Evolutionary conservation across 2,329 filamentous ascomycete species (phyloP).

Genomic region (Cercospora sp.): DNA sequence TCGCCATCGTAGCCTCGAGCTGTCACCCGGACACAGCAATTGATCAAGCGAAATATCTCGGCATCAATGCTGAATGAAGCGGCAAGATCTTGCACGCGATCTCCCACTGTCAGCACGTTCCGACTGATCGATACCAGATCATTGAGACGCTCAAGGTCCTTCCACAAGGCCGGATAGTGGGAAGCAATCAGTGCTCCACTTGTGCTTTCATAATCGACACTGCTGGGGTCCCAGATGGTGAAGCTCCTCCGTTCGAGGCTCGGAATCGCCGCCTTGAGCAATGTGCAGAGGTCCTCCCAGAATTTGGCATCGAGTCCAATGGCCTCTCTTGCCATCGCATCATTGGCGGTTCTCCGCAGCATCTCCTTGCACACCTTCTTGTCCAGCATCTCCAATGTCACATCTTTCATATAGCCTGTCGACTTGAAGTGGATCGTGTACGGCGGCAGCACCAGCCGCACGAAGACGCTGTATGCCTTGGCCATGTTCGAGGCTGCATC

Average conservation of each 20-base stretch:
- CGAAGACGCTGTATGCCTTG: conserved; percentile 45
- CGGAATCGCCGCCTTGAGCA: conserved; percentile 61
- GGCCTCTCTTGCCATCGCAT: conserved; percentile 54
- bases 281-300: conserved; percentile 60
- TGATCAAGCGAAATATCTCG: conserved; percentile 61
- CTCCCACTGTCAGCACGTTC: conserved; percentile 62
- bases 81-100: conserved; percentile 63
- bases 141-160: conserved; percentile 64
- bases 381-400: conserved; percentile 59
- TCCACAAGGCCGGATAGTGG: conserved; percentile 59
- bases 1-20: conserved; percentile 66
- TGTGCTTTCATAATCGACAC: conserved; percentile 58
- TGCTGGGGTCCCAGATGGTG: conserved; percentile 58
- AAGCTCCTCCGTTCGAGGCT: conserved; percentile 64
- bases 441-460: conserved; percentile 50
- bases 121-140: conserved; percentile 62
- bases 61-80: conserved; percentile 61
- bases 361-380: conserved; percentile 58
- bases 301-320: conserved; percentile 58
- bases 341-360: conserved; percentile 58
- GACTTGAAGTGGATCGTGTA: conserved; percentile 61
- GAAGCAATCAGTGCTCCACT: conserved; percentile 62
- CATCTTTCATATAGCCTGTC: conserved; percentile 60
- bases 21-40: conserved; percentile 64
- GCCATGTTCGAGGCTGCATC: conserved; percentile 18